Conservation (phyloP, 257 asterid species). For the Petunia axillaris region DNA sequence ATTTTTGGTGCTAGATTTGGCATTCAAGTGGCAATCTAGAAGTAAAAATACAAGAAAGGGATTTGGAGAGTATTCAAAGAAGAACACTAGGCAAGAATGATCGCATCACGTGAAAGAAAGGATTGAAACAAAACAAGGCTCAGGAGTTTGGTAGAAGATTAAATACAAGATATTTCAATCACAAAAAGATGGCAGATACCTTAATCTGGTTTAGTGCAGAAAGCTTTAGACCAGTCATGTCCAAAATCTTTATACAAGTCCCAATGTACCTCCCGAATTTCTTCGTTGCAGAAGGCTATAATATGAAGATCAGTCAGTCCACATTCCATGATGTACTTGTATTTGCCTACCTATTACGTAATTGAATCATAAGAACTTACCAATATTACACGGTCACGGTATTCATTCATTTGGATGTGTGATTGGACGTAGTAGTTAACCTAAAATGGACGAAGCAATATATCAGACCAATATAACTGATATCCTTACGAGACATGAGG, state of each 20-base stretch:
- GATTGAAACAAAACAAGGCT: background rate
- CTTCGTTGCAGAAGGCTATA: conserved; percentile 76
- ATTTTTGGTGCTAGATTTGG: no score
- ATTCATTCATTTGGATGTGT: conserved; percentile 95
- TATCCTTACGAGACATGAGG: background rate
- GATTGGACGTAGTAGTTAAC: conserved; percentile 87
- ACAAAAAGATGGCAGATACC: conserved; percentile 45
- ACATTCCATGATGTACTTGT: background rate
- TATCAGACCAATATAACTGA: background rate
- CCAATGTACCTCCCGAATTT: conserved; percentile 61
- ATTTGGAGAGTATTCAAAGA: background rate
- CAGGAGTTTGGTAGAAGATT: background rate
- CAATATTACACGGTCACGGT: conserved; percentile 85
- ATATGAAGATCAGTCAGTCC: conserved; percentile 32
- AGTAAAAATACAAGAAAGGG: no score
- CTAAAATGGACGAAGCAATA: conserved; percentile 39
- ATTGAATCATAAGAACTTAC: conserved; percentile 47
- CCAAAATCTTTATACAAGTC: conserved; percentile 83
- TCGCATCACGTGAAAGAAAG: no score
- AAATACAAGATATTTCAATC: background rate
- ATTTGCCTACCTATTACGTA: background rate
- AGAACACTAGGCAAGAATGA: no score
- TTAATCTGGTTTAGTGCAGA: conserved; percentile 86
- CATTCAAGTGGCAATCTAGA: no score
- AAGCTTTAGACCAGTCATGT: conserved; percentile 90